These are phyloP conservation scores for Orbilia ellipsospora DNA, from an alignment of 2,329 filamentous ascomycete species.

Conservation along the genomic window DNA sequence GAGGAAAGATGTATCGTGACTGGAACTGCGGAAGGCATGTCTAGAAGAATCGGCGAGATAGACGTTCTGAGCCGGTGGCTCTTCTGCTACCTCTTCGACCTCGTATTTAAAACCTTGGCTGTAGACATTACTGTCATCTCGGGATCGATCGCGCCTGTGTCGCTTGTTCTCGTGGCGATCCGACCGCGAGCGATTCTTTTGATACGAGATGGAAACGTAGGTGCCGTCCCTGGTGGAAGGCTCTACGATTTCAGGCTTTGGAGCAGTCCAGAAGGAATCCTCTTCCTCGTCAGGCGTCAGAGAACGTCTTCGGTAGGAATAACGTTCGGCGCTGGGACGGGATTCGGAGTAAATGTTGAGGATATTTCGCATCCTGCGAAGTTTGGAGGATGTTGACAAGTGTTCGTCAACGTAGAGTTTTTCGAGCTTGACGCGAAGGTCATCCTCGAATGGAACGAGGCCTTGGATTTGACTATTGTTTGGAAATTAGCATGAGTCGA, in stretches of 20 bases:
- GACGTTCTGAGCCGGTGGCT: slow-evolving; percentile 22
- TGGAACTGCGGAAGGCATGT: slow-evolving; percentile 51
- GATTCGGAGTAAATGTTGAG: slow-evolving; percentile 35
- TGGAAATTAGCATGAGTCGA: slow-evolving; percentile 1
- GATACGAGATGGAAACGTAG: slow-evolving; percentile 40
- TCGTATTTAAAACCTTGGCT: slow-evolving; percentile 41
- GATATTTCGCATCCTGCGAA: slow-evolving; percentile 50
- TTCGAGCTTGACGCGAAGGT: slow-evolving; percentile 49
- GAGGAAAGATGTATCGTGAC: slow-evolving; percentile 53
- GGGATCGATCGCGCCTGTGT: slow-evolving; percentile 41
- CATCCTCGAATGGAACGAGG: slow-evolving; percentile 40
- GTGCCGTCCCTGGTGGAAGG: slow-evolving; percentile 29
- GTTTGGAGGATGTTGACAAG: slow-evolving; percentile 44
- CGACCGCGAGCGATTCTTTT: slow-evolving; percentile 39
- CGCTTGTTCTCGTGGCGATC: slow-evolving; percentile 51
- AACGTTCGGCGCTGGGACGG: slow-evolving; percentile 39
- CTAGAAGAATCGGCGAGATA: slow-evolving; percentile 43
- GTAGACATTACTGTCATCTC: slow-evolving; percentile 20
- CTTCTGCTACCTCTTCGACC: slow-evolving; percentile 40
- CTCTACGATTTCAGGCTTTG: slow-evolving; percentile 45
- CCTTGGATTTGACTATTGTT: slow-evolving; percentile 48
- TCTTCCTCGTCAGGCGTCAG: slow-evolving; percentile 46
- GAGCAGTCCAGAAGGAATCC: slow-evolving; percentile 26
- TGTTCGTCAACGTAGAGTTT: slow-evolving; percentile 53
- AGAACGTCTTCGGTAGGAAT: slow-evolving; percentile 47